Conservation (phyloP, 768 basidiomycete species). For the Tubosaeta sp. region DNA sequence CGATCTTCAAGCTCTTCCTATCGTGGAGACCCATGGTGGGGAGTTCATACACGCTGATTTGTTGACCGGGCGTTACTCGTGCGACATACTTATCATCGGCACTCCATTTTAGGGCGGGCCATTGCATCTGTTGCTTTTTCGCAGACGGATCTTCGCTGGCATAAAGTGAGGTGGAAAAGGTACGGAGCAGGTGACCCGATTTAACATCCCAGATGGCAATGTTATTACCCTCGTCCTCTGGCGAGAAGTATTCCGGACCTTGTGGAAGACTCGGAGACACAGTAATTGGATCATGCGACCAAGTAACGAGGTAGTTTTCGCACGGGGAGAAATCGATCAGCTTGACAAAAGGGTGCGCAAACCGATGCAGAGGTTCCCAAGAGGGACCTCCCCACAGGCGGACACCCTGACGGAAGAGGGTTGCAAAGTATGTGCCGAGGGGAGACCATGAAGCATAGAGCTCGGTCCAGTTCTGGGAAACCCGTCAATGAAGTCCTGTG, state of each 20-base stretch:
- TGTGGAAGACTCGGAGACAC: constrained; percentile 77
- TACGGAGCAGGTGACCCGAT: constrained; percentile 86
- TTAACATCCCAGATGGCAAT: constrained; percentile 99
- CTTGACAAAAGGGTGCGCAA: constrained; percentile 93
- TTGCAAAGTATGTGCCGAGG: constrained; percentile 89
- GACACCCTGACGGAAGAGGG: constrained; percentile 92
- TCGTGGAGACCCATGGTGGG: constrained; percentile 92
- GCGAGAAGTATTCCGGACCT: constrained; percentile 82
- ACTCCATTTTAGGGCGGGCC: constrained; percentile 97
- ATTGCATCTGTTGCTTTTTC: constrained; percentile 78
- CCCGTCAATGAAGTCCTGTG: constrained; percentile 5
- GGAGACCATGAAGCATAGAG: constrained; percentile 97
- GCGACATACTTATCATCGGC: constrained; percentile 94
- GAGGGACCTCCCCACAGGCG: constrained; percentile 93
- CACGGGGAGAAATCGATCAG: constrained; percentile 96
- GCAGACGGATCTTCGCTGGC: constrained; percentile 53
- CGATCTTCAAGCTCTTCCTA: constrained; percentile 96
- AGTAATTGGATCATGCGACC: constrained; percentile 91
- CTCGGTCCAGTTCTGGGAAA: constrained; percentile 85
- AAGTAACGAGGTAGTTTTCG: constrained; percentile 95
- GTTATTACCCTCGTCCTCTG: constrained; percentile 95
- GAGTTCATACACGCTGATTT: constrained; percentile 95
- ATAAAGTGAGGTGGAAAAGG: constrained; percentile 67
- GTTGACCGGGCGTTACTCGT: constrained; percentile 81
- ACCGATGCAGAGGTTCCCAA: constrained; percentile 84